Conservation (phyloP, 1,139 yeast genomes). For the Lipomyces yarrowii region DNA sequence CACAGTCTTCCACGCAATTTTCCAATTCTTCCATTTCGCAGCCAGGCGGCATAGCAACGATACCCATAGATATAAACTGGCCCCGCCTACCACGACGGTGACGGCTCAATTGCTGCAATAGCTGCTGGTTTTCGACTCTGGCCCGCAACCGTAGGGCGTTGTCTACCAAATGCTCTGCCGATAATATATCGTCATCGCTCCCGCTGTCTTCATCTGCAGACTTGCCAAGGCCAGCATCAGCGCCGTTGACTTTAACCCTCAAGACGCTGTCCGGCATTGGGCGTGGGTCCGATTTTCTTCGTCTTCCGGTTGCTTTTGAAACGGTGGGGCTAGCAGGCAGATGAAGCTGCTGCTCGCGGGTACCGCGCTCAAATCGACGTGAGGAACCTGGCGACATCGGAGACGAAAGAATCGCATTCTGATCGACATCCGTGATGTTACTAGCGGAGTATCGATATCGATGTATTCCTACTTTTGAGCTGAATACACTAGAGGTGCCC, state of each 20-base stretch:
- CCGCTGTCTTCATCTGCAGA: neutral
- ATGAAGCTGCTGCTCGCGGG: neutral
- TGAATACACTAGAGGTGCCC: neutral
- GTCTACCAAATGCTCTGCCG: neutral
- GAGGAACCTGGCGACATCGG: neutral
- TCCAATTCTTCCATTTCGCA: neutral
- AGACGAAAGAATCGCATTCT: neutral
- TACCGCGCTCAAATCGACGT: neutral
- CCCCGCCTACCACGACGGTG: neutral
- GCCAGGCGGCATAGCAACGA: neutral
- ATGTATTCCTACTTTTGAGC: neutral
- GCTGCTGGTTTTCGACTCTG: conserved; percentile 1
- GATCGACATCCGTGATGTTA: neutral
- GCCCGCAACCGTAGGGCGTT: conserved; percentile 3
- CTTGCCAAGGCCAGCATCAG: neutral
- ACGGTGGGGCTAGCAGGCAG: neutral
- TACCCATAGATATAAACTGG: neutral
- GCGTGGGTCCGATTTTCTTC: neutral
- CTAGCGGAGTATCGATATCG: neutral
- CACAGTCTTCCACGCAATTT: neutral
- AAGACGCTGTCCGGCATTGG: neutral
- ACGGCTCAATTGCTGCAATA: neutral
- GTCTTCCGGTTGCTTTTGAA: neutral
- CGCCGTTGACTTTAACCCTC: neutral
- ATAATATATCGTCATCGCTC: neutral